phyloP scores from a whole-genome alignment of 2,329 filamentous ascomycete species.

The Metarhizium rileyi region DNA sequence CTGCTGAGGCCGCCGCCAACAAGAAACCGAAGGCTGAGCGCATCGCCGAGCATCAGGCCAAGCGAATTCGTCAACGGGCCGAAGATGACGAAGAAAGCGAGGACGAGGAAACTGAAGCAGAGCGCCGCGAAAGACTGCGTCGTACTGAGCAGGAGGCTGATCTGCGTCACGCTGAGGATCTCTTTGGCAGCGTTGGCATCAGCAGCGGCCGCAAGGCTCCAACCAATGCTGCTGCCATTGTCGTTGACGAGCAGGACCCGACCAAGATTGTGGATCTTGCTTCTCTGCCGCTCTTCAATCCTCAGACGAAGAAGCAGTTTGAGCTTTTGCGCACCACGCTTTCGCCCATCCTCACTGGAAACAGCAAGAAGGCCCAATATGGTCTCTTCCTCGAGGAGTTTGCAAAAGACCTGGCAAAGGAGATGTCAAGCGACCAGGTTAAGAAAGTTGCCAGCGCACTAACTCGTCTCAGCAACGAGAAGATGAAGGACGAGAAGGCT shows the following conservation, averaged over 20 bases:
- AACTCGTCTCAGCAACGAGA: slow-evolving; percentile 91
- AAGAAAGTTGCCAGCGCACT: slow-evolving; percentile 87
- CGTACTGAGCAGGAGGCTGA: slow-evolving; percentile 80
- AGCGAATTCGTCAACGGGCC: slow-evolving; percentile 42
- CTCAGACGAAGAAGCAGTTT: slow-evolving; percentile 79
- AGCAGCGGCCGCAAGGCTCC: slow-evolving; percentile 56
- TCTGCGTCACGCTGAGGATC: slow-evolving; percentile 78
- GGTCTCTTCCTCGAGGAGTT: slow-evolving; percentile 86
- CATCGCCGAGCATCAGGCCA: slow-evolving; percentile 66
- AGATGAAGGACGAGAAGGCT: slow-evolving; percentile 96
- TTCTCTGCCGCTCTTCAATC: slow-evolving; percentile 76
- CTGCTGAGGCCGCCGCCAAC: slow-evolving; percentile 75
- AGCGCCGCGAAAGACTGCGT: slow-evolving; percentile 63
- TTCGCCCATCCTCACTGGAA: slow-evolving; percentile 64
- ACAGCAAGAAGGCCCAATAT: slow-evolving; percentile 85
- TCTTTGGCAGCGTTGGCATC: slow-evolving; percentile 71
- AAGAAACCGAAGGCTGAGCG: slow-evolving; percentile 87
- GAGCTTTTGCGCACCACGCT: slow-evolving; percentile 67
- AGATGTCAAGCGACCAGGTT: slow-evolving; percentile 84
- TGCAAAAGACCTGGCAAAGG: slow-evolving; percentile 74
- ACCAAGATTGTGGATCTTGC: slow-evolving; percentile 73
- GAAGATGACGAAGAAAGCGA: slow-evolving; percentile 47
- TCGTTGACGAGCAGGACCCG: slow-evolving; percentile 64
- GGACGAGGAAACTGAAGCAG: slow-evolving; percentile 65
- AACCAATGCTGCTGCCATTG: slow-evolving; percentile 53